A percentile compares a stretch with the other conserved stretches of the same genome.
phyloP scores from a whole-genome alignment of 768 basidiomycete species.

The Lactarius trivialis region DNA sequence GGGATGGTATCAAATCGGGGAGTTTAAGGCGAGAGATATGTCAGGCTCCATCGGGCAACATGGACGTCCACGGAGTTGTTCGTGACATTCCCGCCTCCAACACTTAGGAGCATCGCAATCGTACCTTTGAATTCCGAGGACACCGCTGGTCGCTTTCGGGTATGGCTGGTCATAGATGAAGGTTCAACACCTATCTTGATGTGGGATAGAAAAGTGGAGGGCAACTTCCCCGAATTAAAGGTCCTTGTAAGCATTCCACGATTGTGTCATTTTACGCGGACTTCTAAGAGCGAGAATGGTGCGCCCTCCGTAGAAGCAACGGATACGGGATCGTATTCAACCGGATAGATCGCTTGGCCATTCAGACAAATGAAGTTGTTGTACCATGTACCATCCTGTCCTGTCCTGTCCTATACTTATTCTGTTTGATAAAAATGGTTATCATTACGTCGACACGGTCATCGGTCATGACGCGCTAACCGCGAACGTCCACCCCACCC shows the following conservation, averaged over 20 bases:
- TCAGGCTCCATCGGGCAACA: conserved; percentile 84
- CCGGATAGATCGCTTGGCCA: conserved; percentile 83
- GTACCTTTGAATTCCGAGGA: conserved; percentile 74
- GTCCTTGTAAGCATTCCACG: conserved; percentile 48
- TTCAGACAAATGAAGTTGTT: conserved; percentile 50
- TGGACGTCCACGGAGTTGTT: conserved; percentile 94
- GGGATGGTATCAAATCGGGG: neutral
- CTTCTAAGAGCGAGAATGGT: conserved; percentile 11
- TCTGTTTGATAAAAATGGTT: neutral
- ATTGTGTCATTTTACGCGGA: neutral
- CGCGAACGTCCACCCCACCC: neutral
- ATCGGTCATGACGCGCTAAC: conserved; percentile 1
- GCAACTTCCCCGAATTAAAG: conserved; percentile 90
- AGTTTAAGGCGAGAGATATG: neutral
- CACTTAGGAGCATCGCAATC: conserved; percentile 58
- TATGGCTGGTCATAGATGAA: conserved; percentile 61
- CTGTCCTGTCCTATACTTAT: neutral
- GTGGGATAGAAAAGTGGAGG: conserved; percentile 90
- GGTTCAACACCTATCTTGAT: conserved; percentile 40
- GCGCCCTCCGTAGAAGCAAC: conserved; percentile 55
- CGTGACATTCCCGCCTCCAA: conserved; percentile 82
- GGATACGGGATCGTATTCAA: conserved; percentile 74
- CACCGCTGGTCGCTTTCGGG: conserved; percentile 83
- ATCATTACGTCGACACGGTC: conserved; percentile 8
- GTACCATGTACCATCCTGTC: neutral